A percentile compares a stretch with the other conserved stretches of the same genome.
These are phyloP conservation scores for Leishmania amazonensis DNA, from an alignment of 208 protist species.

Conservation along the genomic window DNA sequence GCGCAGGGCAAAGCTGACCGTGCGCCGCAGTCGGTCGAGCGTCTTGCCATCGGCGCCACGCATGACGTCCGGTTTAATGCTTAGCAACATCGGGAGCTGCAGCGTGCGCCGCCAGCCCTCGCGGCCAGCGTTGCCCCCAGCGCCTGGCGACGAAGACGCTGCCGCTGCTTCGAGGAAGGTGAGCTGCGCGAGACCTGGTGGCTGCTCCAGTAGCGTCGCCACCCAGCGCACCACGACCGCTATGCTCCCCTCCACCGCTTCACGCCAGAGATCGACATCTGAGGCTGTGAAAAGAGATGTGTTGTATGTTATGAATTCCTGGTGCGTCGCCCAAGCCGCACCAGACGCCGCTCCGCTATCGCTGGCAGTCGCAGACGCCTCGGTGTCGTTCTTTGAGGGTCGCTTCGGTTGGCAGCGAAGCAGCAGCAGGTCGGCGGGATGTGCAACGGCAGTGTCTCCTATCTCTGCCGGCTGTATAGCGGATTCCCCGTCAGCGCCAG, in stretches of 20 bases:
- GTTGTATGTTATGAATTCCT: constrained; percentile 67
- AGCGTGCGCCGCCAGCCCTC: constrained; percentile 68
- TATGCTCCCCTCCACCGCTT: constrained; percentile 60
- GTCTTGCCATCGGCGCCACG: constrained; percentile 32
- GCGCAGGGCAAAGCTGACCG: constrained; percentile 55
- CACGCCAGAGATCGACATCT: constrained; percentile 66
- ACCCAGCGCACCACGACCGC: constrained; percentile 50
- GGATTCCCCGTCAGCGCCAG: constrained; percentile 8
- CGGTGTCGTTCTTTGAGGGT: background rate
- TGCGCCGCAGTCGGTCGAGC: constrained; percentile 50
- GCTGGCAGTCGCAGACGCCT: background rate
- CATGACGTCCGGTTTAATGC: constrained; percentile 27
- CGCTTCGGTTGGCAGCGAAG: constrained; percentile 34
- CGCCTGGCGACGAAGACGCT: constrained; percentile 4
- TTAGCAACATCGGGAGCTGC: constrained; percentile 70
- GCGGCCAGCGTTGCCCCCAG: background rate
- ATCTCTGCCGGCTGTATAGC: background rate
- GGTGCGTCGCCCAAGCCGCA: constrained; percentile 30
- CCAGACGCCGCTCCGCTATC: constrained; percentile 3
- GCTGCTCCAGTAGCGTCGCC: constrained; percentile 41
- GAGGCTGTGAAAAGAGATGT: constrained; percentile 38
- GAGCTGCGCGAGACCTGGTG: constrained; percentile 74
- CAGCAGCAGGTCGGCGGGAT: constrained; percentile 62
- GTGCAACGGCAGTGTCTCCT: constrained; percentile 20
- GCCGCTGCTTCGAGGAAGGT: constrained; percentile 57